Conservation (phyloP, 768 basidiomycete genomes). For the Agrocybe pediades region DNA sequence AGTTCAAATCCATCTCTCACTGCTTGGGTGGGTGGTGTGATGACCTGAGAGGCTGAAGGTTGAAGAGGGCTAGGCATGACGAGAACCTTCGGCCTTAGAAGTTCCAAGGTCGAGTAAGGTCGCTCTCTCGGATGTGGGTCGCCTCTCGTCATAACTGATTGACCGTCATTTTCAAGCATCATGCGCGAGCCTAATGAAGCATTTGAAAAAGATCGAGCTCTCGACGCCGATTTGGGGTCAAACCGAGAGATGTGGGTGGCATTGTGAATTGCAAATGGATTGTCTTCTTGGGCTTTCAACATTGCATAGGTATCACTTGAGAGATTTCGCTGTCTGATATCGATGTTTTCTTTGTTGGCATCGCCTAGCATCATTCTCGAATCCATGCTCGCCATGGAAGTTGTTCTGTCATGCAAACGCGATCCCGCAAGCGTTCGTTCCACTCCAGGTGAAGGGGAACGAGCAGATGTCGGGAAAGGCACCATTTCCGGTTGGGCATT, state of each 20-base stretch:
- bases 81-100: conserved; percentile 88
- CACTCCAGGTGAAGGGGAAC: conserved; percentile 46
- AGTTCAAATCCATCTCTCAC: conserved; percentile 62
- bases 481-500: conserved; percentile 46
- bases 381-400: conserved; percentile 54
- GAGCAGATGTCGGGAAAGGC: conserved; percentile 65
- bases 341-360: conserved; percentile 33
- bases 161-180: conserved; percentile 56
- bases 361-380: conserved; percentile 45
- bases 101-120: conserved; percentile 72
- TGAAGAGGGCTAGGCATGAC: conserved; percentile 93
- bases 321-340: conserved; percentile 30
- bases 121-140: conserved; percentile 46
- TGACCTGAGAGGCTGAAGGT: conserved; percentile 32
- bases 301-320: conserved; percentile 50
- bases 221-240: conserved; percentile 70
- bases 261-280: conserved; percentile 70
- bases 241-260: conserved; percentile 72
- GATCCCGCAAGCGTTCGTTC: conserved; percentile 15
- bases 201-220: conserved; percentile 62
- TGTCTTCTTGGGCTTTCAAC: conserved; percentile 47
- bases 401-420: conserved; percentile 41
- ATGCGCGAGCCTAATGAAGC: conserved; percentile 68
- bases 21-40: conserved; percentile 33
- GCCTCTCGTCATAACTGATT: conserved; percentile 40